Evolutionary conservation across 1,284 basidiomycete species (phyloP).

Genomic region (Austroboletus niveus): DNA sequence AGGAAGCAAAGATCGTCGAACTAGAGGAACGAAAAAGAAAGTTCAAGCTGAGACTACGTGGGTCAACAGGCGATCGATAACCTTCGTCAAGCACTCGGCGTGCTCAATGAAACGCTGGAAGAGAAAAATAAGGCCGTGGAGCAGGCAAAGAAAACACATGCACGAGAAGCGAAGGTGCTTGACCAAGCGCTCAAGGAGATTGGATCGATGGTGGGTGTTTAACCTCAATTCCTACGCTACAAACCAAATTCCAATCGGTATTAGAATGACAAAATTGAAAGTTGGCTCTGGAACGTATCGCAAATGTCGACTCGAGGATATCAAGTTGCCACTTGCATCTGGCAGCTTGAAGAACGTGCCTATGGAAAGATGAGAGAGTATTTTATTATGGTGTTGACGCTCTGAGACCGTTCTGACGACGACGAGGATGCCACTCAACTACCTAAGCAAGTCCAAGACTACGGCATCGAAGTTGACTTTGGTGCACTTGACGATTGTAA

Average conservation of each 20-base stretch:
- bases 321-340: slow-evolving; percentile 74
- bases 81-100: slow-evolving; percentile 61
- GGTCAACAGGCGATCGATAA: slow-evolving; percentile 59
- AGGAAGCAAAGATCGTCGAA: slow-evolving; percentile 55
- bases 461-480: slow-evolving; percentile 92
- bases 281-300: slow-evolving; percentile 87
- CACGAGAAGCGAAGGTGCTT: slow-evolving; percentile 71
- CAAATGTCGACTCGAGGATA: slow-evolving; percentile 92
- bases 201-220: slow-evolving; percentile 57
- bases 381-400: background rate
- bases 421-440: slow-evolving; percentile 77
- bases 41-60: slow-evolving; percentile 63
- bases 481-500: slow-evolving; percentile 69
- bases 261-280: slow-evolving; percentile 94
- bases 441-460: slow-evolving; percentile 74
- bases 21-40: slow-evolving; percentile 57
- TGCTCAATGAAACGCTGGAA: slow-evolving; percentile 62
- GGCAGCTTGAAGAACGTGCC: slow-evolving; percentile 87
- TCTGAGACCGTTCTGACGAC: slow-evolving; percentile 50
- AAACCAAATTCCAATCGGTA: background rate
- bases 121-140: slow-evolving; percentile 75
- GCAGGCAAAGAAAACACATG: slow-evolving; percentile 64
- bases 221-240: background rate
- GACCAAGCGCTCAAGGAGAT: slow-evolving; percentile 93
- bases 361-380: slow-evolving; percentile 76